Conservation (phyloP, 495 filamentous ascomycete genomes). For the Trichoderma parareesei region DNA sequence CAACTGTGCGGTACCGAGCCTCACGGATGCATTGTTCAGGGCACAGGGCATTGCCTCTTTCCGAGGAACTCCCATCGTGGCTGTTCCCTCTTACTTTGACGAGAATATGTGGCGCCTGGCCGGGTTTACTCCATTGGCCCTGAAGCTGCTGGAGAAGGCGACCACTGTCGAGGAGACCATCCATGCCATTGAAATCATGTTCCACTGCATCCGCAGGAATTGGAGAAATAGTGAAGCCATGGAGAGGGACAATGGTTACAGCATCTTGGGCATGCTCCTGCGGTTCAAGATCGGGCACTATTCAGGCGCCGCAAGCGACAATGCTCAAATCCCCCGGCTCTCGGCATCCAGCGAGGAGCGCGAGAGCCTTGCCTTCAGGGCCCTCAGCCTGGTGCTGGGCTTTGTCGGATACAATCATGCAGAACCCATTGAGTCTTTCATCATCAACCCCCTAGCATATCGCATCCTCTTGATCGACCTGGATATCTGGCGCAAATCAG, state of each 20-base stretch:
- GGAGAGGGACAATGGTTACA: constrained; percentile 91
- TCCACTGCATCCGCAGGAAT: constrained; percentile 73
- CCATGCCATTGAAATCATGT: constrained; percentile 74
- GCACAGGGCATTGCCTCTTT: constrained; percentile 72
- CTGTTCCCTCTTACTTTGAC: constrained; percentile 73
- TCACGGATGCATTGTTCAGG: constrained; percentile 78
- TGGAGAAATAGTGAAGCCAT: constrained; percentile 99
- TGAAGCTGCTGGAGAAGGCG: constrained; percentile 76
- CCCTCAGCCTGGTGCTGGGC: constrained; percentile 67
- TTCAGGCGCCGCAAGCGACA: constrained; percentile 2
- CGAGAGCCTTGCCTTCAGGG: constrained; percentile 55
- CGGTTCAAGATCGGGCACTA: constrained; percentile 64
- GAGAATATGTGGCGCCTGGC: constrained; percentile 89
- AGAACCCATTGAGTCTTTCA: constrained; percentile 74
- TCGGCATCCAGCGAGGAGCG: constrained; percentile 44
- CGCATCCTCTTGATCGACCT: constrained; percentile 84
- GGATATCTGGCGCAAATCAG: constrained; percentile 81
- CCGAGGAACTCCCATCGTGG: constrained; percentile 75
- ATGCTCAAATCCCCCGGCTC: constrained; percentile 24
- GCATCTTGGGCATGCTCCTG: constrained; percentile 70
- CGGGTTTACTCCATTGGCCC: constrained; percentile 72
- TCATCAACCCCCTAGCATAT: constrained; percentile 92
- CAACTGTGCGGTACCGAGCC: constrained; percentile 77
- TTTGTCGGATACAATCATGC: constrained; percentile 82
- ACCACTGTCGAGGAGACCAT: constrained; percentile 57